A percentile compares a stretch with the other conserved stretches of the same genome.
Conservation (phyloP, 352 stramenopile genomes). For the Albugo laibachii region DNA sequence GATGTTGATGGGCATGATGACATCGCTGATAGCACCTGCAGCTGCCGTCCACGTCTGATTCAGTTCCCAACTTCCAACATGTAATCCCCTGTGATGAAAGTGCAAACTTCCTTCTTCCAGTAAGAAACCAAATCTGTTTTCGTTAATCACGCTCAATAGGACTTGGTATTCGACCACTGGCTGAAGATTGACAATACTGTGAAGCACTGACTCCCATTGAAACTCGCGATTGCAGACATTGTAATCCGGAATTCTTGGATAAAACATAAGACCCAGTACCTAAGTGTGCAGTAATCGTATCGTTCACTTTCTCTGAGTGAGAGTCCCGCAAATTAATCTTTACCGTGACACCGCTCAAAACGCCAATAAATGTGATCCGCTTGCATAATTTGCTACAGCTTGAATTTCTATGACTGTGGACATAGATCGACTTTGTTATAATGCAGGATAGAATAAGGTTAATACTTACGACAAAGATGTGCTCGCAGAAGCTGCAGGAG, state of each 20-base stretch:
- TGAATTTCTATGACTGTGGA: background rate
- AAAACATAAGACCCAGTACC: slow-evolving; percentile 69
- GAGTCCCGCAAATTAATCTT: background rate
- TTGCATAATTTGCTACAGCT: slow-evolving; percentile 16
- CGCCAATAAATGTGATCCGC: slow-evolving; percentile 28
- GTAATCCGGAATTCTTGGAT: slow-evolving; percentile 72
- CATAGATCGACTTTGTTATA: too few relatives aligned
- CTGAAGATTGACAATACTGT: slow-evolving; percentile 44
- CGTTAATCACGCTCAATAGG: slow-evolving; percentile 72
- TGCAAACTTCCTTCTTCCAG: slow-evolving; percentile 48
- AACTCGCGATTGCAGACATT: slow-evolving; percentile 80
- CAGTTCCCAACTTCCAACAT: slow-evolving; percentile 53
- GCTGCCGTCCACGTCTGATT: slow-evolving; percentile 38
- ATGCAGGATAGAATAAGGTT: too few relatives aligned
- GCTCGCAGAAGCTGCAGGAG: too few relatives aligned
- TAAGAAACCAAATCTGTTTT: slow-evolving; percentile 75
- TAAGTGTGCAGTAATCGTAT: too few relatives aligned
- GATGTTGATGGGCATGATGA: slow-evolving; percentile 56
- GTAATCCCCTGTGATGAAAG: slow-evolving; percentile 60
- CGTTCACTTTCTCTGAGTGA: too few relatives aligned
- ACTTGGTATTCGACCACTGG: slow-evolving; percentile 76
- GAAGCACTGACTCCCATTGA: slow-evolving; percentile 72
- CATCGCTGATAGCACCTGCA: slow-evolving; percentile 54
- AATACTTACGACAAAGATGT: too few relatives aligned
- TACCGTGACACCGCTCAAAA: slow-evolving; percentile 30